Conservation (phyloP, 164 flowering plant species). For the Magnolia officinalis region DNA sequence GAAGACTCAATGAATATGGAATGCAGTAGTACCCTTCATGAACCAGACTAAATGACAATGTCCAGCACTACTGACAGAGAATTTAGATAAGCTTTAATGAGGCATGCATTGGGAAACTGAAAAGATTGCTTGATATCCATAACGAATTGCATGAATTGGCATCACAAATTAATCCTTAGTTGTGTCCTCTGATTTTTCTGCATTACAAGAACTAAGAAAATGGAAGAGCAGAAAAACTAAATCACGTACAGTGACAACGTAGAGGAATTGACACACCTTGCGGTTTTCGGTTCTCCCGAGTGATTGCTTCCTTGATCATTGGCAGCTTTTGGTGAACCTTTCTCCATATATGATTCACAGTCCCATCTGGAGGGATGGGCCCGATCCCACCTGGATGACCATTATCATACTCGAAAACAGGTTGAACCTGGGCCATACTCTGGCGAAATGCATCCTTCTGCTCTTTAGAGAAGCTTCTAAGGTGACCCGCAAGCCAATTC, state of each 20-base stretch:
- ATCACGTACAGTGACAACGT: constrained; percentile 76
- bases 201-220: constrained; percentile 1
- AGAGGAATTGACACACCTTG: constrained; percentile 62
- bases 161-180: too few relatives aligned
- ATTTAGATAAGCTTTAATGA: too few relatives aligned
- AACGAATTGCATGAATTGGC: too few relatives aligned
- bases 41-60: too few relatives aligned
- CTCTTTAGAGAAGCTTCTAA: constrained; percentile 45
- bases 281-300: constrained; percentile 71
- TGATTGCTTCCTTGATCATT: constrained; percentile 70
- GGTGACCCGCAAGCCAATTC: constrained; percentile 65
- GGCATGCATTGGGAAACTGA: too few relatives aligned
- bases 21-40: too few relatives aligned
- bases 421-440: constrained; percentile 69
- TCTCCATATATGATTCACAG: constrained; percentile 86
- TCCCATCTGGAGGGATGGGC: constrained; percentile 67
- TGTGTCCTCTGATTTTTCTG: background rate
- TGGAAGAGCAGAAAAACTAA: background rate
- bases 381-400: constrained; percentile 81
- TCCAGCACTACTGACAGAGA: too few relatives aligned
- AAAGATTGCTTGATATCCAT: too few relatives aligned
- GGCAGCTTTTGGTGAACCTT: constrained; percentile 84
- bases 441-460: constrained; percentile 49
- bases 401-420: constrained; percentile 64
- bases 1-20: too few relatives aligned